Conservation (phyloP, 495 filamentous ascomycete species). For the Penicillium argentinense region DNA sequence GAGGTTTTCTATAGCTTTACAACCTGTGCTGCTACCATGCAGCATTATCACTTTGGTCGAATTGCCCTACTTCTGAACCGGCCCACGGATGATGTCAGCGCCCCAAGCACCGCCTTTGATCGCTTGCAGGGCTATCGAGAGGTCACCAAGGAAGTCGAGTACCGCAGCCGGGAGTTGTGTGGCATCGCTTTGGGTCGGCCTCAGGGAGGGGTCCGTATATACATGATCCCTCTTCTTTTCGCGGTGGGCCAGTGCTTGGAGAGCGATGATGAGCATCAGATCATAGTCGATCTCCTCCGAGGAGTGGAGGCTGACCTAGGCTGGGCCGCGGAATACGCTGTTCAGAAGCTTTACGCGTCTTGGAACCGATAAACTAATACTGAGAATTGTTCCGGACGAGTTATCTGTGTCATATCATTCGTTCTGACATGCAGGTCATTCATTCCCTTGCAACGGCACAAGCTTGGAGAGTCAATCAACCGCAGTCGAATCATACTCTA, state of each 20-base stretch:
- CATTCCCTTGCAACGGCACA: too few relatives aligned
- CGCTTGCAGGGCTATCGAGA: conserved; percentile 42
- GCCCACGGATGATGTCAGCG: conserved; percentile 34
- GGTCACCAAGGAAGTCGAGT: conserved; percentile 45
- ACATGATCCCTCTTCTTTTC: conserved; percentile 40
- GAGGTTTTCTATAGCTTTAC: conserved; percentile 37
- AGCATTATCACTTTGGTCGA: conserved; percentile 44
- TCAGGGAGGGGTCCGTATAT: conserved; percentile 32
- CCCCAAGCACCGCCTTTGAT: conserved; percentile 40
- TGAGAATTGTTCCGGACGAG: too few relatives aligned
- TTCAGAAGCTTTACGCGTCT: conserved; percentile 31
- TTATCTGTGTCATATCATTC: too few relatives aligned
- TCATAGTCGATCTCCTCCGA: conserved; percentile 36
- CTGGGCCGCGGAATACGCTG: conserved; percentile 35
- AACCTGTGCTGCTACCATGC: conserved; percentile 38
- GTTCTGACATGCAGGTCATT: too few relatives aligned
- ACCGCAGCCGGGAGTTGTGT: conserved; percentile 37
- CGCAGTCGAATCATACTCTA: too few relatives aligned
- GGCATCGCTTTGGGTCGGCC: conserved; percentile 42
- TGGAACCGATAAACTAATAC: conserved; percentile 26
- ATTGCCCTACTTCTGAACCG: conserved; percentile 40
- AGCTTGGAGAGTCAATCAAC: too few relatives aligned
- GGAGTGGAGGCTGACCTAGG: conserved; percentile 42
- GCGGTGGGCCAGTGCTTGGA: conserved; percentile 44
- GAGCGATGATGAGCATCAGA: conserved; percentile 31